These are phyloP conservation scores for Tuctoria greenei DNA, from an alignment of 176 grass and related monocot genomes.

Conservation along the genomic window DNA sequence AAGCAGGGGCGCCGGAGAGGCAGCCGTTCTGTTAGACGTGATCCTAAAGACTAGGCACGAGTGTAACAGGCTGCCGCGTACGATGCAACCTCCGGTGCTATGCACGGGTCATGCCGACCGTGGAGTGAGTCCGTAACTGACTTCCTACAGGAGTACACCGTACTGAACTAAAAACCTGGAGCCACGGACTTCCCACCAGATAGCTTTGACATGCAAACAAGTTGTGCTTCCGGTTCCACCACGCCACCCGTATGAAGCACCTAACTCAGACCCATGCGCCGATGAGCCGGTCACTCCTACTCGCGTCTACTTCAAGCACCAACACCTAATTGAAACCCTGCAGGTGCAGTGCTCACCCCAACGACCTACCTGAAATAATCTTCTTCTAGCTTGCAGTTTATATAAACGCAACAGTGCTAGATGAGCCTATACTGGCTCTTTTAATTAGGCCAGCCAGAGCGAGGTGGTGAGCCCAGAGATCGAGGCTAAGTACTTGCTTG, in stretches of 20 bases:
- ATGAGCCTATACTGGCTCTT: too few species aligned
- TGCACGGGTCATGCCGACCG: too few species aligned
- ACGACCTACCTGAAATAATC: slow-evolving; percentile 22
- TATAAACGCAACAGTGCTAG: slow-evolving; percentile 10
- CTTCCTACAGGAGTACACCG: too few species aligned
- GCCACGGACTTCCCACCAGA: slow-evolving; percentile 29
- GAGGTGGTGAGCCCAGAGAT: not conserved
- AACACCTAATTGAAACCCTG: slow-evolving; percentile 6
- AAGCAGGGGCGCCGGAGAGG: too few species aligned
- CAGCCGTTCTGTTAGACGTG: too few species aligned
- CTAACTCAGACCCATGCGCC: slow-evolving; percentile 19
- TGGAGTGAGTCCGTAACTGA: too few species aligned
- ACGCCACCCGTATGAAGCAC: slow-evolving; percentile 40
- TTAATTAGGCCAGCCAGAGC: too few species aligned
- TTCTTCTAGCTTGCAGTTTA: slow-evolving; percentile 1
- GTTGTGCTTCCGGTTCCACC: not conserved
- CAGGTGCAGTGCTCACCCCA: slow-evolving; percentile 5
- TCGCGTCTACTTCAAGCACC: not conserved
- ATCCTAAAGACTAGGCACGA: too few species aligned
- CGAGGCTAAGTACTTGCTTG: not conserved
- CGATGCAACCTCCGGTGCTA: too few species aligned
- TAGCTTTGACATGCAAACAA: slow-evolving; percentile 3
- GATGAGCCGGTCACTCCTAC: slow-evolving; percentile 33
- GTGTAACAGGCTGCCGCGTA: too few species aligned
- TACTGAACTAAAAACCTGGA: not conserved